phyloP scores from a whole-genome alignment of 2,329 filamentous ascomycete species.

The Exophiala sp. region DNA sequence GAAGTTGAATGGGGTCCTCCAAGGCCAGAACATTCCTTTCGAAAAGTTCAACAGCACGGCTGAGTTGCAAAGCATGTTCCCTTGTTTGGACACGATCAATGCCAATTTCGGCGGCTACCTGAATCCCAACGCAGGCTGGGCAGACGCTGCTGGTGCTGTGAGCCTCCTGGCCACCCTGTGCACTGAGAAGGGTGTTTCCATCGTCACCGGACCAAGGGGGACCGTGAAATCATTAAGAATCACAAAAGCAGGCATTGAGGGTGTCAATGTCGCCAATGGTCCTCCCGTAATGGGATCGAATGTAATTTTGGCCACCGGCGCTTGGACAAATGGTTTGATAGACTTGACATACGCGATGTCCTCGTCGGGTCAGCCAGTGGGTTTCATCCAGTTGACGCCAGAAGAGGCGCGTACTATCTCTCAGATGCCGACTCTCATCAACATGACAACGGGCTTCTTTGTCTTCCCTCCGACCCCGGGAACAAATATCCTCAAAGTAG shows the following conservation, averaged over 20 bases:
- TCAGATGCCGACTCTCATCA: slow-evolving; percentile 61
- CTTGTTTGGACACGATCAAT: slow-evolving; percentile 35
- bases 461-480: slow-evolving; percentile 51
- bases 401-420: slow-evolving; percentile 66
- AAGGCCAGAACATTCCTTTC: neutral
- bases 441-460: slow-evolving; percentile 50
- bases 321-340: slow-evolving; percentile 75
- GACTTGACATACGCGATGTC: slow-evolving; percentile 71
- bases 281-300: slow-evolving; percentile 61
- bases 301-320: slow-evolving; percentile 78
- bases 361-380: slow-evolving; percentile 77
- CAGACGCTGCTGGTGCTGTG: slow-evolving; percentile 37
- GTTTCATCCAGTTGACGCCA: slow-evolving; percentile 69
- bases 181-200: slow-evolving; percentile 11
- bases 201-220: slow-evolving; percentile 13
- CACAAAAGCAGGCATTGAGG: slow-evolving; percentile 45
- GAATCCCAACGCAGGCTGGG: slow-evolving; percentile 45
- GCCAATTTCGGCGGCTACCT: slow-evolving; percentile 44
- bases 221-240: slow-evolving; percentile 29
- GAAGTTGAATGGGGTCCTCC: neutral
- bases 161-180: neutral
- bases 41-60: slow-evolving; percentile 15
- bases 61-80: slow-evolving; percentile 35
- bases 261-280: slow-evolving; percentile 55
- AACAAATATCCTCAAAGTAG: slow-evolving; percentile 61